Evolutionary conservation across 2,329 filamentous ascomycete genomes (phyloP), one percentile per base, ranked within the genome.

Genomic region (Arthrobotrys pseudoclavata): DNA sequence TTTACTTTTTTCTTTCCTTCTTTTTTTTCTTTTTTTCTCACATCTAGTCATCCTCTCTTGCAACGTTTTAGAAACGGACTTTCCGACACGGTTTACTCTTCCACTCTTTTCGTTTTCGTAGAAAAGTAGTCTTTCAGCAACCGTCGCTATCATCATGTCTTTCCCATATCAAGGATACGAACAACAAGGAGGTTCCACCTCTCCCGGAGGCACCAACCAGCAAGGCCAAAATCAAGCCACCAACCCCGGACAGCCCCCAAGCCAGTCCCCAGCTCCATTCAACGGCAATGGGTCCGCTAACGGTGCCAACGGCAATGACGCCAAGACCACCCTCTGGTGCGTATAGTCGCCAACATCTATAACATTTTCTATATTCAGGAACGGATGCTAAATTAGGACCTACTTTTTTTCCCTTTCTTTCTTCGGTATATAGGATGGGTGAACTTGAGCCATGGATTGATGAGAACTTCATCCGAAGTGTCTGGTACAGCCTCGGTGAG

Each of bases 381-480:
- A 20, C 20, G 13, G 0, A 52, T 52, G n/a, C 69, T 75, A 57
- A 68, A 53, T 34, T 24, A 18, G 9, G 2, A 42, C 31, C 64
- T 48, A 18, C 26, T 47, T 34, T n/a, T 34, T 60, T 20, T 18
- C 10, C 26, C 10, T 45, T 29, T 26, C 18, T 24, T 26, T 70
- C 62, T 26, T 45, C 26, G 50, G n/a, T 60, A 22, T 74, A 22
- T 79, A 97, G 94, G 95, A 99, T 99, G 96, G 96, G 96, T 81
- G 96, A 99, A 84, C 91, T 99, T 80, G 95, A 98, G 85, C 93
- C 94, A 29, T 99, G 96, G 96, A 98, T 99, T 86, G 96, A 99
- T 82, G 96, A 99, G 87, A 96, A 95, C 85, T 99, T 98, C 84
- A 92, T 99, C 83, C 94, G 96, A 85, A 96, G 92, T 81, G 90